Base-by-base conservation (phyloP, 179 eudicot genomes). In the Gypsophila paniculata region DNA sequence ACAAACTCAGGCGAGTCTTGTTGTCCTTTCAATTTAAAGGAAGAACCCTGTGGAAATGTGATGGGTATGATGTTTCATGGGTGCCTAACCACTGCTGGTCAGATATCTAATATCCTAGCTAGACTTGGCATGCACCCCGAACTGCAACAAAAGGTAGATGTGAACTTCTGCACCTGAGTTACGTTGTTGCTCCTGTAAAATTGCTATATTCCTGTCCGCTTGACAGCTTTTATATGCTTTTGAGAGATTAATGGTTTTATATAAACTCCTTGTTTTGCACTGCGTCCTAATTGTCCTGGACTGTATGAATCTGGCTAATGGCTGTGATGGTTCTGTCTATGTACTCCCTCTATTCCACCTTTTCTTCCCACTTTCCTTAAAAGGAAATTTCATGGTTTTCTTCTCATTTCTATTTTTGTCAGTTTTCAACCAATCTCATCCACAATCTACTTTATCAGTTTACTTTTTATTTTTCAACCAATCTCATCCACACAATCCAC, bases 1-100 rank as follows among this genome's bases (percentile, higher is more conserved):
- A 46, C 64, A 29, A 65, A 63, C 52, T 72, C 76, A 29, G 29
- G 49, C 54, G 78, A 78, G 65, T 49, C 69, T 60, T 70, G 65
- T 77, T 78, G 77, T 57, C 80, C 67, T 74, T 62, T 68, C 55
- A 69, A 76, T 67, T 34, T 72, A 57, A 74, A 69, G 66, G 77
- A 75, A 32, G 87, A 84, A 44, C 60, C 78, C 9, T 82, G 81
- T 76, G 89, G 81, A 70, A 75, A 84, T 72, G 79, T 82, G 70
- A 76, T 78, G 74, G 86, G 84, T 61, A 65, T 86, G 76, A 78
- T 86, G 85, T 86, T 84, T 65, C 89, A 86, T 82, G 89, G 89
- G 48, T 84, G 81, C 78, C 77, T 86, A 52, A 86, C 89, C 60
- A 82, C 82, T 46, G 72, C 83, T 58, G 85, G 84, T 74, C 76